Evolutionary conservation across 108 stramenopile genomes (phyloP).

Genomic region (Skeletonema tropicum): DNA sequence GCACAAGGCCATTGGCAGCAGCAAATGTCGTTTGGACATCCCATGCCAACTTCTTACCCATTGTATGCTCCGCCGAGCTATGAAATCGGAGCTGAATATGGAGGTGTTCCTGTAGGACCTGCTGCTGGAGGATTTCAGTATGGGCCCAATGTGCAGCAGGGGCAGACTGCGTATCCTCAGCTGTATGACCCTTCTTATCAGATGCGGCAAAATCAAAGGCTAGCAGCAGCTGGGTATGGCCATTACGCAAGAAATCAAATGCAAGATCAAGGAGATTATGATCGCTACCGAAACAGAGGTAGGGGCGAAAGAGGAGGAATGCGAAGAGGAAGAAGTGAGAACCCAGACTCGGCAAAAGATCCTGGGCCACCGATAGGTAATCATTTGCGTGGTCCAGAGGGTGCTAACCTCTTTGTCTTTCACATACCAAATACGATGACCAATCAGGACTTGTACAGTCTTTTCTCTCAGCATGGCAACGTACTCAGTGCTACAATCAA

Average conservation of each 20-base stretch:
- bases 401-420: slow-evolving; percentile 97
- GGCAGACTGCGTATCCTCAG: not conserved
- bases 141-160: not conserved
- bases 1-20: not conserved
- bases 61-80: slow-evolving; percentile 6
- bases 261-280: not conserved
- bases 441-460: slow-evolving; percentile 90
- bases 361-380: slow-evolving; percentile 46
- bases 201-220: slow-evolving; percentile 5
- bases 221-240: slow-evolving; percentile 1
- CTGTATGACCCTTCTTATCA: slow-evolving; percentile 1
- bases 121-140: not conserved
- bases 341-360: slow-evolving; percentile 19
- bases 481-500: slow-evolving; percentile 95
- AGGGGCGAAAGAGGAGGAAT: not conserved
- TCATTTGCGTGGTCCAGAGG: slow-evolving; percentile 68
- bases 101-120: not conserved
- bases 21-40: not conserved
- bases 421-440: slow-evolving; percentile 98
- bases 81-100: slow-evolving; percentile 1
- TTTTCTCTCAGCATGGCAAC: slow-evolving; percentile 91
- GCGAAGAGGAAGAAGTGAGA: slow-evolving; percentile 1
- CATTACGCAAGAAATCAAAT: not conserved
- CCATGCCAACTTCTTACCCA: slow-evolving; percentile 1
- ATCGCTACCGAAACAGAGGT: not conserved